Evolutionary conservation across 2,329 filamentous ascomycete genomes (phyloP).

Genomic region (Ascochyta rabiei): DNA sequence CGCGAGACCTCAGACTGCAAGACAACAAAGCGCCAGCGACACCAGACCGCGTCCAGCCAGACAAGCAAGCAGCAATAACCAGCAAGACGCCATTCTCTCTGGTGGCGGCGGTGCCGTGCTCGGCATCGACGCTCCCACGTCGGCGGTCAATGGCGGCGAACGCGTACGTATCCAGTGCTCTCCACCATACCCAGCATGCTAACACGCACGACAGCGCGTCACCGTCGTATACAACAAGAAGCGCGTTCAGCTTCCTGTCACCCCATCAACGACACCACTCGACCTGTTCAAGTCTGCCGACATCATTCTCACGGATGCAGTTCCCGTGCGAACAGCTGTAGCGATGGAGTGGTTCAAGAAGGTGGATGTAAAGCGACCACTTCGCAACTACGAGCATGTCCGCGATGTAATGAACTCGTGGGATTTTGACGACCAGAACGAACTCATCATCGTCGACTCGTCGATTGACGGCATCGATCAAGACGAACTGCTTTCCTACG

Average conservation of each 20-base stretch:
- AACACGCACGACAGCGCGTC: conserved; percentile 61
- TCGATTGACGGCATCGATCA: conserved; percentile 60
- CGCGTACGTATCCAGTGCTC: conserved; percentile 60
- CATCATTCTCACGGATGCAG: conserved; percentile 65
- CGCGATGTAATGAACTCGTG: conserved; percentile 92
- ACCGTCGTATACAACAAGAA: conserved; percentile 74
- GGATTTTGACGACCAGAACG: conserved; percentile 81
- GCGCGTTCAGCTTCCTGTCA: conserved; percentile 73
- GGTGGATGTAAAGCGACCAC: conserved; percentile 78
- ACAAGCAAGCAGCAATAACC: conserved; percentile 31
- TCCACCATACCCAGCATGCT: conserved; percentile 4
- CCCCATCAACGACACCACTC: conserved; percentile 72
- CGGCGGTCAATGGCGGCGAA: conserved; percentile 80
- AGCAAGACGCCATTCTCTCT: conserved; percentile 47
- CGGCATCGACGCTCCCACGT: conserved; percentile 75
- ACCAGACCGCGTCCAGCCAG: conserved; percentile 21
- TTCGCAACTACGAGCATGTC: conserved; percentile 85
- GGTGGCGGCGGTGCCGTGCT: conserved; percentile 57
- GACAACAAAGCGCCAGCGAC: conserved; percentile 30
- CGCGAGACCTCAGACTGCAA: conserved; percentile 21
- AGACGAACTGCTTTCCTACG: conserved; percentile 67
- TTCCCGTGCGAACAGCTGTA: conserved; percentile 71
- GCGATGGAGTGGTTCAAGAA: conserved; percentile 77
- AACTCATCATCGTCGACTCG: conserved; percentile 69
- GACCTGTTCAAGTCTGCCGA: conserved; percentile 75